These are phyloP conservation scores for Sclerotiophoma versabilis DNA, from an alignment of 2,329 filamentous ascomycete species.

Conservation along the genomic window DNA sequence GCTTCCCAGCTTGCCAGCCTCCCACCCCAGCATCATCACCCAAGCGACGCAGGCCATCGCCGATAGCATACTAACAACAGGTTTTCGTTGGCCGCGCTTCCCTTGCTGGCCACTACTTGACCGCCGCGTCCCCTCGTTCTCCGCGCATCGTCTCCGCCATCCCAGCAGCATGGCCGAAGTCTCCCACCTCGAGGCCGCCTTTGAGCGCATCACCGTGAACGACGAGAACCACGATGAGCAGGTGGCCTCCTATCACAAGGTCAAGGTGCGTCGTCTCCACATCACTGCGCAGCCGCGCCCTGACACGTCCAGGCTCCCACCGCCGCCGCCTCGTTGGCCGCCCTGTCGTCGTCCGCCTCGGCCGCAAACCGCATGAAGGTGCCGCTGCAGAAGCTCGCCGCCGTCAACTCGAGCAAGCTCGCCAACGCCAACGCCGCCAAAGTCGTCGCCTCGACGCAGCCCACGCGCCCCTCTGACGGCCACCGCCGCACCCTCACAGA, in stretches of 20 bases:
- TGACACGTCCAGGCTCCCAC: conserved; percentile 52
- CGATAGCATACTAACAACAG: conserved; percentile 15
- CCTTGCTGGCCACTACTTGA: background rate
- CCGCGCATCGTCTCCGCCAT: conserved; percentile 1
- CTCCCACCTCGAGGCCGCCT: conserved; percentile 80
- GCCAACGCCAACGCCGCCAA: conserved; percentile 67
- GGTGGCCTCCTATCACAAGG: conserved; percentile 70
- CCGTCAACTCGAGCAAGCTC: conserved; percentile 68
- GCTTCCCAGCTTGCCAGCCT: conserved; percentile 13
- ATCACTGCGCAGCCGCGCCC: background rate
- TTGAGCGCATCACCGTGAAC: conserved; percentile 87
- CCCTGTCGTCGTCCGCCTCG: conserved; percentile 53
- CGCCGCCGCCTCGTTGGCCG: conserved; percentile 52
- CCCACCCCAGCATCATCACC: conserved; percentile 16
- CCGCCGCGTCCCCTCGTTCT: conserved; percentile 11
- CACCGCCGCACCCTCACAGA: conserved; percentile 56
- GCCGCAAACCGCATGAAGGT: conserved; percentile 71
- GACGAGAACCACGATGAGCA: conserved; percentile 83
- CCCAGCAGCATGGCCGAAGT: conserved; percentile 66
- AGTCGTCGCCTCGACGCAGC: conserved; percentile 69
- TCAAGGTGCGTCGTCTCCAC: conserved; percentile 68
- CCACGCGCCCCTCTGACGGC: conserved; percentile 52
- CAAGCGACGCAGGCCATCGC: conserved; percentile 15
- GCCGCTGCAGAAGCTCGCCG: conserved; percentile 82
- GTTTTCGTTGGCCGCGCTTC: background rate